A percentile compares a stretch with the other conserved stretches of the same genome.
Evolutionary conservation across 495 filamentous ascomycete genomes (phyloP).

Genomic region (Corynascus novoguineensis): DNA sequence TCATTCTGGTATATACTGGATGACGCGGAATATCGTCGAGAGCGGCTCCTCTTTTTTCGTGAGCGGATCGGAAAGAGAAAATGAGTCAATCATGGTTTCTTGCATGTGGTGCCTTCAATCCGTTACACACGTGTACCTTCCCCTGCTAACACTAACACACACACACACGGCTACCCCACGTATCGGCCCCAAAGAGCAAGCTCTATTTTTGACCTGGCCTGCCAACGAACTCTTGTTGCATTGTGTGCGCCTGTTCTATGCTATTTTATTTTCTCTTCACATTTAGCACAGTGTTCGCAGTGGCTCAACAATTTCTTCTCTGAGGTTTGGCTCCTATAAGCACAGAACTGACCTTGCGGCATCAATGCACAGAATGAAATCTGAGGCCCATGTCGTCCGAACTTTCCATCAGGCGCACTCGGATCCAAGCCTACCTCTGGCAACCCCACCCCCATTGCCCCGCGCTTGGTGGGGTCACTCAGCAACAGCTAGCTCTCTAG

Average conservation of each 20-base stretch:
- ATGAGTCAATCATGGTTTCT: neutral
- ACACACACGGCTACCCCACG: neutral
- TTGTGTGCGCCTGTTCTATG: too few species aligned
- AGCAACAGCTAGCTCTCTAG: too few species aligned
- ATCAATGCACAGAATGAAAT: too few species aligned
- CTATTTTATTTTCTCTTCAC: too few species aligned
- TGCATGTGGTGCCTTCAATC: neutral
- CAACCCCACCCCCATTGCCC: neutral
- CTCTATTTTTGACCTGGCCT: neutral
- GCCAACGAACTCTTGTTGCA: too few species aligned
- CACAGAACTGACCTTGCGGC: too few species aligned
- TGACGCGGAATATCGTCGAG: neutral
- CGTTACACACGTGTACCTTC: neutral
- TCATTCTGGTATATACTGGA: neutral
- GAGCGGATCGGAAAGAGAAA: neutral
- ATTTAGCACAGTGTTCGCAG: too few species aligned
- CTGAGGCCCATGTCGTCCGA: too few species aligned
- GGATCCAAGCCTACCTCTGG: neutral
- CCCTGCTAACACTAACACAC: constrained; percentile 17
- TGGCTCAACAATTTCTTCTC: too few species aligned
- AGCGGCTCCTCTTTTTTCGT: neutral
- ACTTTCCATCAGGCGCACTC: neutral
- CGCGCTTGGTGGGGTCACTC: neutral
- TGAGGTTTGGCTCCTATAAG: too few species aligned
- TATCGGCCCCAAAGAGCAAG: neutral